A percentile compares a stretch with the other conserved stretches of the same genome.
These are phyloP conservation scores for Kluyveromyces lactis DNA, from an alignment of 805 yeast genomes.

Conservation along the genomic window DNA sequence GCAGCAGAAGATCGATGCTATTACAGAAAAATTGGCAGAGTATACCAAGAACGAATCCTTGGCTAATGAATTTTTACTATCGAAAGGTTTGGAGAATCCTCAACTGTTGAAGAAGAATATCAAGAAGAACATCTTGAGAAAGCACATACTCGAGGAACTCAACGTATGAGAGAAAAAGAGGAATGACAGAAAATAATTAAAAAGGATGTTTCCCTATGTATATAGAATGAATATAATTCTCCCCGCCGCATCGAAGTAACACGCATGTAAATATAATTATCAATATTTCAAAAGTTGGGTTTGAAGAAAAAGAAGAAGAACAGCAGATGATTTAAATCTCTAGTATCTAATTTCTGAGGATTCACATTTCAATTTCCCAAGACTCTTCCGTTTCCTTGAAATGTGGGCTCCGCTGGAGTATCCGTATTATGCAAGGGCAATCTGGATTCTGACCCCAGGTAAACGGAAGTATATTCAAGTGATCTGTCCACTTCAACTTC, in stretches of 20 bases:
- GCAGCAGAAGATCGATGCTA: slow-evolving; percentile 27
- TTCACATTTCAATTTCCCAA: slow-evolving; percentile 6
- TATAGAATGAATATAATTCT: too few relatives aligned
- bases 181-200: too few relatives aligned
- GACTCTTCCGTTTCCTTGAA: slow-evolving; percentile 16
- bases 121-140: slow-evolving; percentile 65
- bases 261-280: too few relatives aligned
- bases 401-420: neutral
- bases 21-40: slow-evolving; percentile 30
- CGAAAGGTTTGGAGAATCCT: slow-evolving; percentile 33
- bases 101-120: slow-evolving; percentile 40
- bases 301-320: too few relatives aligned
- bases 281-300: too few relatives aligned
- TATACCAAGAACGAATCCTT: slow-evolving; percentile 31
- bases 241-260: too few relatives aligned
- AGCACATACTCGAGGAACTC: slow-evolving; percentile 36
- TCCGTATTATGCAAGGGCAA: slow-evolving; percentile 12
- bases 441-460: slow-evolving; percentile 9
- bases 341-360: too few relatives aligned
- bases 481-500: slow-evolving; percentile 42
- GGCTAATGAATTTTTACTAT: slow-evolving; percentile 26
- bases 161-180: slow-evolving; percentile 5
- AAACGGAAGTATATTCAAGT: slow-evolving; percentile 24
- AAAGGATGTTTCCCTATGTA: too few relatives aligned
- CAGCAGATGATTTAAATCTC: too few relatives aligned